phyloP scores from a whole-genome alignment of 148 eudicot species.

The Oxyria digyna region DNA sequence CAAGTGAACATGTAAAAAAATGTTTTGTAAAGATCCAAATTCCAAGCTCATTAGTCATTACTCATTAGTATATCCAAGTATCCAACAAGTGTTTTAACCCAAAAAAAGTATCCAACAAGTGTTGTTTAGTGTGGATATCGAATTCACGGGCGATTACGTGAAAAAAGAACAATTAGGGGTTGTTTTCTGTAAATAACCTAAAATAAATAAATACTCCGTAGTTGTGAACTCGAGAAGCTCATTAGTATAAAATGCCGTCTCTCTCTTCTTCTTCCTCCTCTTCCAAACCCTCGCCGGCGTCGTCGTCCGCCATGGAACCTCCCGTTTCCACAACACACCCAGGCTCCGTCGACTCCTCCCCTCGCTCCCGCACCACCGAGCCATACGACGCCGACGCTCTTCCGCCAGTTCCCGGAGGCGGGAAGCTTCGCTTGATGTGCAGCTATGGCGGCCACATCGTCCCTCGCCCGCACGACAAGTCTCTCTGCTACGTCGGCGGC shows the following conservation, averaged over 20 bases:
- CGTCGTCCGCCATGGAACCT: constrained; percentile 42
- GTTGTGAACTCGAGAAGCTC: not conserved
- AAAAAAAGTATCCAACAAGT: no score
- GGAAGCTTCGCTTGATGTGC: constrained; percentile 69
- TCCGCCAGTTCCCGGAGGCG: constrained; percentile 8
- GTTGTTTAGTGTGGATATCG: no score
- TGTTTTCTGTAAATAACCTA: not conserved
- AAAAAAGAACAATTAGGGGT: no score
- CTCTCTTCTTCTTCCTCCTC: not conserved
- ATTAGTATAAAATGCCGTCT: not conserved
- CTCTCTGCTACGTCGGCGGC: constrained; percentile 81
- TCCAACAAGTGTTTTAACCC: no score
- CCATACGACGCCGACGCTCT: constrained; percentile 4
- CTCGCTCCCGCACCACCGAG: constrained; percentile 45
- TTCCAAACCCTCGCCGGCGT: constrained; percentile 5
- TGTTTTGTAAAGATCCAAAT: no score
- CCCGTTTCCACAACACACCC: no score
- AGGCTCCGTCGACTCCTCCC: constrained; percentile 59
- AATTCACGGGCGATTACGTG: no score
- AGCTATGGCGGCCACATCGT: constrained; percentile 84
- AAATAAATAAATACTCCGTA: not conserved
- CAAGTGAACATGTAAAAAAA: no score
- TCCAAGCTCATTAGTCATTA: no score
- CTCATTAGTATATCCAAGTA: no score
- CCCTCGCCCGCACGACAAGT: constrained; percentile 78